Evolutionary conservation across 495 filamentous ascomycete species (phyloP), one percentile per base, ranked within the genome.

Genomic region (Cercophora samala): DNA sequence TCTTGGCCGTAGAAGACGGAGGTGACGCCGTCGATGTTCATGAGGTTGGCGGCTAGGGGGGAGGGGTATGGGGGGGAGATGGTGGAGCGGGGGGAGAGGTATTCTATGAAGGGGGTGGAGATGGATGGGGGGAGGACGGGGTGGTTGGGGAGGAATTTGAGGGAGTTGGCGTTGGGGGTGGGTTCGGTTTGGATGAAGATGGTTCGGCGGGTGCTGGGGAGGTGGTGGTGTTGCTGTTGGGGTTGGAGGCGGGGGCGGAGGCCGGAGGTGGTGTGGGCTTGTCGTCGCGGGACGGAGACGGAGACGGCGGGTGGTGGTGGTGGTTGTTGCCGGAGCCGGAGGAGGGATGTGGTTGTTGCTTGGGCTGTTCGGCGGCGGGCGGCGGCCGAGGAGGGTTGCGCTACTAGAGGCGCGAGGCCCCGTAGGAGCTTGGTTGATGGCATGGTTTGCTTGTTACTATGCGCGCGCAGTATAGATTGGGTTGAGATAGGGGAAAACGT

Each of bases 121-220:
- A 95, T 80, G 23, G 82, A 82, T 64, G 89, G 81, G 5, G 95
- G 95, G 0, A 98, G 82, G 29, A 99, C 85, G 18, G 83, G 85
- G 73, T 89, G 86, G 77, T 96, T 96, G 18, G 95, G 95, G 18
- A 96, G 85, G 78, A 99, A 99, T 81, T 99, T 98, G 65, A 99
- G 85, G 4, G 86, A 94, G 82, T 97, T 91, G 1, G 87, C 82
- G 78, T 98, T 98, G 17, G 95, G 96, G 9, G 96, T 99, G 59
- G 82, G 85, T 66, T 97, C 95, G 1, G 95, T 99, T 80, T 97
- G 95, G 69, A 99, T 99, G 82, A 97, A 99, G 75, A 98, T 94
- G 15, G 89, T 92, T 46, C 95, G 91, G 19, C 64, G 68, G 61
- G 59, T 58, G 42, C 23, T 6, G 19, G 42, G 61, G 64, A 60